phyloP scores from a whole-genome alignment of 108 stramenopile species.

The Cylindrotheca fusiformis region DNA sequence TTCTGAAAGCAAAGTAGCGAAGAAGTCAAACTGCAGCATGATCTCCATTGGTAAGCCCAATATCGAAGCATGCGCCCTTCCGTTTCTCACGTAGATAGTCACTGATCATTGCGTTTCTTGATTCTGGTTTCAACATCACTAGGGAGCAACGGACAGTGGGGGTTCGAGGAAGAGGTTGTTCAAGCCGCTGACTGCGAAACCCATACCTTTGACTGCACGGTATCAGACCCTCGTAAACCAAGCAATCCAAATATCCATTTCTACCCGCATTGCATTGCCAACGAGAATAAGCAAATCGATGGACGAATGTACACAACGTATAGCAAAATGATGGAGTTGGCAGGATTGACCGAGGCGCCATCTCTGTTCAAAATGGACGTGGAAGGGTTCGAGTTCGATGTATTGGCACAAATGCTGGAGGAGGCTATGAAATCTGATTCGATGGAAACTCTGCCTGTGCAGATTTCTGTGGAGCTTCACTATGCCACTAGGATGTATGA shows the following conservation, averaged over 20 bases:
- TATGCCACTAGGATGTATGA: conserved; percentile 46
- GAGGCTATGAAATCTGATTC: not conserved
- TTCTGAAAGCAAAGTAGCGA: not conserved
- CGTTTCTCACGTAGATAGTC: too few species aligned
- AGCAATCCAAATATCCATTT: conserved; percentile 17
- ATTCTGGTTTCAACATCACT: too few species aligned
- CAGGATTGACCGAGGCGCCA: conserved; percentile 23
- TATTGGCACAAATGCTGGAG: conserved; percentile 27
- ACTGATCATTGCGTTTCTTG: too few species aligned
- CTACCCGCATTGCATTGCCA: conserved; percentile 20
- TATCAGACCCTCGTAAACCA: conserved; percentile 19
- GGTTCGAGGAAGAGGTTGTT: conserved; percentile 31
- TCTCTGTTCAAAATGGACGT: conserved; percentile 42
- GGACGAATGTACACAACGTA: not conserved
- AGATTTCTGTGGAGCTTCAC: conserved; percentile 48
- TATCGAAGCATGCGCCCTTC: too few species aligned
- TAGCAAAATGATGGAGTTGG: not conserved
- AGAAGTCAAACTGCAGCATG: conserved; percentile 12
- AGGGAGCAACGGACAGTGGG: conserved; percentile 43
- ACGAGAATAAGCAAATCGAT: not conserved
- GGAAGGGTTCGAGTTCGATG: conserved; percentile 45
- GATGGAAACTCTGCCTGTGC: conserved; percentile 3
- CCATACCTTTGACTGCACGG: conserved; percentile 48
- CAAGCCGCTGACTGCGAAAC: conserved; percentile 17
- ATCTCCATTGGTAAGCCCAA: too few species aligned